Evolutionary conservation across 2,329 filamentous ascomycete genomes (phyloP), one percentile per base, ranked within the genome.

Genomic region (Penicillium fuscoglaucum): DNA sequence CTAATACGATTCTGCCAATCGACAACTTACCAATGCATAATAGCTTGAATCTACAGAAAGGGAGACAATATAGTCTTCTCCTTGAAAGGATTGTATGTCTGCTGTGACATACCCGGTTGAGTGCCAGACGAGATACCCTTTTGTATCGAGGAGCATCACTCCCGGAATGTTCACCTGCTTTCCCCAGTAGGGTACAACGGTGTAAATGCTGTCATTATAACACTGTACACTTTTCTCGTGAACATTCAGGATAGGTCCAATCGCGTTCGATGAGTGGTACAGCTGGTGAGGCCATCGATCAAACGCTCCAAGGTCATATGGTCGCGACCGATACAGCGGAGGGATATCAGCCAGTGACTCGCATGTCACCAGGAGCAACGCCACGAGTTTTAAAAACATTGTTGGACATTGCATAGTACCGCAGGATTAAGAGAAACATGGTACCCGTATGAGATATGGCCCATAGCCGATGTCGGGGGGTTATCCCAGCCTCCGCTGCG

Each of bases 41-140:
- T 68, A 71, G 0, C 65, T 70, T 31, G 71, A 43, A 43, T 63
- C 70, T 24, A 65, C 60, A 13, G 66, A 54, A 6, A 64, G 51
- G 8, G 51, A 44, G 8, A 53, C 70, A 12, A 59, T 52, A 29
- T 70, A 70, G 12, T 57, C 56, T 19, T 72, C 68, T 6, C 70
- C 62, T 21, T 60, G 65, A 31, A 69, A 70, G n/a, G 69, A 66
- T 41, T 71, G 66, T 7, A 68, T 65, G 12, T 59, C 61, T 4
- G 61, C 67, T 29, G 52, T 48, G 17, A 39, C 52, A 59, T 59
- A 68, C 9, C 63, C 63, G 9, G 60, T 55, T 33, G 64, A 65
- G 59, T 66, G 63, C 70, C 69, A 73, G 9, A 71, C 66, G 12
- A 72, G 48, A 19, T 68, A 55, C 1, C 70, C 70, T 1, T 61